Evolutionary conservation across 2,329 filamentous ascomycete species (phyloP).

Genomic region (Ascochyta viciae-villosae): DNA sequence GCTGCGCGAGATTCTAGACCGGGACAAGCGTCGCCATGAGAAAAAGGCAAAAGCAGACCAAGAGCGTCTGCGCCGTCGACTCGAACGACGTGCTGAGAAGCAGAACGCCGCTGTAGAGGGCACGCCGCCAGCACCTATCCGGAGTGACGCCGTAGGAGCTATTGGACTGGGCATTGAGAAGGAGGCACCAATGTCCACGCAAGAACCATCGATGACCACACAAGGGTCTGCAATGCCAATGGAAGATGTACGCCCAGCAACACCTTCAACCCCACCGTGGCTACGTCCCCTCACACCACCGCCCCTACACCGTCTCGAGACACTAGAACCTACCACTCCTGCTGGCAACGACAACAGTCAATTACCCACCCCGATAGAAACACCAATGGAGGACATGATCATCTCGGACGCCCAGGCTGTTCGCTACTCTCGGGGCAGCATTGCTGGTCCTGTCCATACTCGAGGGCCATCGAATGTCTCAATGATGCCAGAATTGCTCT

Average conservation of each 20-base stretch:
- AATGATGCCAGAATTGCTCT: conserved; percentile 58
- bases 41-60: conserved; percentile 73
- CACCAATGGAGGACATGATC: conserved; percentile 55
- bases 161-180: conserved; percentile 64
- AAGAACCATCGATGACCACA: conserved; percentile 50
- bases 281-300: conserved; percentile 49
- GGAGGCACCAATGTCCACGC: conserved; percentile 61
- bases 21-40: conserved; percentile 81
- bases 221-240: conserved; percentile 57
- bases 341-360: conserved; percentile 32
- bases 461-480: conserved; percentile 61
- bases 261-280: conserved; percentile 34
- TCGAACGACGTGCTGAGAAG: conserved; percentile 71
- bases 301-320: conserved; percentile 27
- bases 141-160: conserved; percentile 51
- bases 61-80: conserved; percentile 68
- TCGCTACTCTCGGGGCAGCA: conserved; percentile 57
- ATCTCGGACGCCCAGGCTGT: conserved; percentile 58
- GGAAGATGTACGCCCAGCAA: conserved; percentile 56
- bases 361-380: conserved; percentile 49
- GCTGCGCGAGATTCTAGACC: conserved; percentile 86
- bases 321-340: conserved; percentile 25
- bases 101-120: conserved; percentile 64
- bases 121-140: conserved; percentile 63
- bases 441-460: conserved; percentile 55